A percentile compares a stretch with the other conserved stretches of the same genome.
Evolutionary conservation across 2,329 filamentous ascomycete genomes (phyloP).

Genomic region (Monilinia polystroma): DNA sequence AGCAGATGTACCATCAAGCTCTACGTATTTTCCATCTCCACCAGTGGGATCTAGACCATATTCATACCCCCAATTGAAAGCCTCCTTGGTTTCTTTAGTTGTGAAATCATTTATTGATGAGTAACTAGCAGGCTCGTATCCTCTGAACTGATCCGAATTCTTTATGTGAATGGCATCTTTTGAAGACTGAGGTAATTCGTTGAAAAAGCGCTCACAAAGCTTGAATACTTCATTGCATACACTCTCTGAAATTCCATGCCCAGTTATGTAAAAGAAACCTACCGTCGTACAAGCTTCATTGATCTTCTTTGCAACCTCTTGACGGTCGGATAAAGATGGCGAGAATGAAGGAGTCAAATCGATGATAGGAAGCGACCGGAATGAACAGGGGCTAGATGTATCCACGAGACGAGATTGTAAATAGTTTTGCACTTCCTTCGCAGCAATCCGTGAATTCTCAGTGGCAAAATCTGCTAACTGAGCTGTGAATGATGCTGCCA

Average conservation of each 20-base stretch:
- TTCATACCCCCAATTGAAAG: constrained; percentile 40
- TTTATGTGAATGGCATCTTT: constrained; percentile 46
- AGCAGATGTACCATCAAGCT: constrained; percentile 36
- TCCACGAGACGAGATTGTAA: constrained; percentile 32
- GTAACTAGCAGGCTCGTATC: constrained; percentile 50
- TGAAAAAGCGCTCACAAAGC: constrained; percentile 49
- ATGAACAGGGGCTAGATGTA: constrained; percentile 29
- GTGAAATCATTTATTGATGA: constrained; percentile 48
- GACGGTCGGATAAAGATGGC: constrained; percentile 30
- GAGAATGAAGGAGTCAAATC: constrained; percentile 38
- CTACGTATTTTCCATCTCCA: constrained; percentile 39
- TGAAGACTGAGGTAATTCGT: constrained; percentile 45
- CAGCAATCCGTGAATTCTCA: constrained; percentile 26
- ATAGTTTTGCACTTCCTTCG: constrained; percentile 35
- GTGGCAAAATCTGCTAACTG: background rate
- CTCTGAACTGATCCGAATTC: constrained; percentile 44
- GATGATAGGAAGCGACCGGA: constrained; percentile 38
- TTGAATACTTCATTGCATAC: constrained; percentile 46
- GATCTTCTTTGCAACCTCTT: constrained; percentile 35
- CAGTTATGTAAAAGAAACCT: constrained; percentile 44
- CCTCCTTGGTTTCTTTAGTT: constrained; percentile 50
- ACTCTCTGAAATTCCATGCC: constrained; percentile 46
- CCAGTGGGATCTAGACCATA: constrained; percentile 37
- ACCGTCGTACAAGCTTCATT: constrained; percentile 36
- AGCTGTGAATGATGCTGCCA: constrained; percentile 8